Conservation (phyloP, 768 basidiomycete species). For the Crassisporium funariophilum region DNA sequence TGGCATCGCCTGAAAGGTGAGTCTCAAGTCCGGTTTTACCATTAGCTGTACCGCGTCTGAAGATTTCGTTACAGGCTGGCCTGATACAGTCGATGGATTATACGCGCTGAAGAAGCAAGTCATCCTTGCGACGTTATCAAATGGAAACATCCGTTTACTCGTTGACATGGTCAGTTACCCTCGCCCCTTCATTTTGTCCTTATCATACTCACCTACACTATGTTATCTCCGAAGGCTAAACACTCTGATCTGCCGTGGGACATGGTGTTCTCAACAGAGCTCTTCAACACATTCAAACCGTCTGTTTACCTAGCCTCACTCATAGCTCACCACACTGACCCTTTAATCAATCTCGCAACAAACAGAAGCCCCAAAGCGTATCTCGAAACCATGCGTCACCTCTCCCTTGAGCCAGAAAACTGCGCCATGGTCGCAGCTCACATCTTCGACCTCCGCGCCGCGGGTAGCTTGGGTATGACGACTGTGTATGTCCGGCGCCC, state of each 20-base stretch:
- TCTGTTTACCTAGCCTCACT: constrained; percentile 29
- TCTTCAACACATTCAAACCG: constrained; percentile 70
- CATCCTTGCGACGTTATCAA: constrained; percentile 59
- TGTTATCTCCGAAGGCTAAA: constrained; percentile 48
- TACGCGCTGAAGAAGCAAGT: constrained; percentile 49
- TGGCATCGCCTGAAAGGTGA: constrained; percentile 64
- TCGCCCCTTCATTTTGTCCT: neutral
- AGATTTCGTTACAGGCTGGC: constrained; percentile 47
- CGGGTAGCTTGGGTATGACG: constrained; percentile 52
- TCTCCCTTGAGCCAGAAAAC: constrained; percentile 48
- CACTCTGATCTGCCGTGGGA: constrained; percentile 66
- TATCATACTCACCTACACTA: neutral
- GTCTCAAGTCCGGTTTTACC: neutral
- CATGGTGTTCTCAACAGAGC: constrained; percentile 57
- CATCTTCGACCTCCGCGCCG: constrained; percentile 55
- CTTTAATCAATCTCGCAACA: neutral
- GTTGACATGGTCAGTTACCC: constrained; percentile 55
- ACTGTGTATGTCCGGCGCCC: constrained; percentile 60
- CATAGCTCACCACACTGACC: neutral
- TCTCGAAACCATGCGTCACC: constrained; percentile 47
- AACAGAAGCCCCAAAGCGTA: constrained; percentile 55
- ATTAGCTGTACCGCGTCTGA: too few relatives aligned
- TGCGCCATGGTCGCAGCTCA: constrained; percentile 72
- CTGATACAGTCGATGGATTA: constrained; percentile 53
- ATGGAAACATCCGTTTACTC: constrained; percentile 63